These are phyloP conservation scores for Mycena venus DNA, from an alignment of 768 basidiomycete species.

Conservation along the genomic window DNA sequence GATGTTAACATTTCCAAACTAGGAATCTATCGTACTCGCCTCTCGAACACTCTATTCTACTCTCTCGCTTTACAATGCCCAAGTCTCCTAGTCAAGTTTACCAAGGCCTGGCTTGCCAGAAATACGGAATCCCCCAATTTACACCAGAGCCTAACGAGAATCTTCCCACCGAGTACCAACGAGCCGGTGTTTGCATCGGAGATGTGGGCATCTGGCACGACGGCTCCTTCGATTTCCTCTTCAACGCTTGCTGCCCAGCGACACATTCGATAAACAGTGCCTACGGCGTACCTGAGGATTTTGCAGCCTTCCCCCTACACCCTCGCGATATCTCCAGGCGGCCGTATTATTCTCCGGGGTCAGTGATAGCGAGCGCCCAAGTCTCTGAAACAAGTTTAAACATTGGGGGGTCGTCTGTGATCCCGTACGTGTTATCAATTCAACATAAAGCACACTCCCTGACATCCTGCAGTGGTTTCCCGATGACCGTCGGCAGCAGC, in stretches of 20 bases:
- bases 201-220: conserved; percentile 17
- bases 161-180: neutral
- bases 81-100: conserved; percentile 16
- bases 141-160: conserved; percentile 24
- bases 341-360: conserved; percentile 3
- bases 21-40: neutral
- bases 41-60: neutral
- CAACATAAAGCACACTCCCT: neutral
- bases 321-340: neutral
- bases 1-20: neutral
- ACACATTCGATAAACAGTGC: conserved; percentile 8
- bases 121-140: conserved; percentile 19
- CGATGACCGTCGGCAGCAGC: conserved; percentile 18
- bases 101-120: neutral
- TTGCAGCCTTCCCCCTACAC: neutral
- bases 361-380: neutral
- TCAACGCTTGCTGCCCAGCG: conserved; percentile 13
- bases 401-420: neutral
- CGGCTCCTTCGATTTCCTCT: conserved; percentile 21
- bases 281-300: conserved; percentile 7
- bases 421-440: conserved; percentile 16
- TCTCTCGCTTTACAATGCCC: neutral
- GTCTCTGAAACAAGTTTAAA: neutral
- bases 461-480: neutral
- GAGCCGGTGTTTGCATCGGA: conserved; percentile 13